A percentile compares a stretch with the other conserved stretches of the same genome.
These are phyloP conservation scores for Candida ovalis DNA, from an alignment of 805 yeast genomes.

Conservation along the genomic window DNA sequence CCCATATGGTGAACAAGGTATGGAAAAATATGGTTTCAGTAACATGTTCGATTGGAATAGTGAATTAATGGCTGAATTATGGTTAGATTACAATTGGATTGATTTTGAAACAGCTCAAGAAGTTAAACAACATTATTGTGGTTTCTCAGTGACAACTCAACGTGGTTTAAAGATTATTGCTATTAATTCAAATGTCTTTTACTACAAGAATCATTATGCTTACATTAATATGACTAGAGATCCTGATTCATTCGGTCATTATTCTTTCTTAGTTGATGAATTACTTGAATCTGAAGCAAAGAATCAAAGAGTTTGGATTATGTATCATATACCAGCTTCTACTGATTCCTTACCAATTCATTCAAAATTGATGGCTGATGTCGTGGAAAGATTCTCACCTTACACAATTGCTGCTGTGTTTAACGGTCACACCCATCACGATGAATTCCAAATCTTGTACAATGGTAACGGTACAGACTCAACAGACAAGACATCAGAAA, in stretches of 20 bases:
- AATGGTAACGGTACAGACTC: constrained; percentile 34
- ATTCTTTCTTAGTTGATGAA: constrained; percentile 59
- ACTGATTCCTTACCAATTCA: constrained; percentile 60
- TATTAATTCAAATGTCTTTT: constrained; percentile 65
- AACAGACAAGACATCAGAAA: constrained; percentile 35
- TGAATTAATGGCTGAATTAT: constrained; percentile 46
- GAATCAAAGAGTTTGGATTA: constrained; percentile 66
- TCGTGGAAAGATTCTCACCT: constrained; percentile 65
- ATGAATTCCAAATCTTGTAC: constrained; percentile 60
- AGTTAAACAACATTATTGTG: constrained; percentile 52
- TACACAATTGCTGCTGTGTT: constrained; percentile 64
- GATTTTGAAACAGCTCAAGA: constrained; percentile 31
- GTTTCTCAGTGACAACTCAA: constrained; percentile 52
- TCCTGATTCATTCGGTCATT: constrained; percentile 61
- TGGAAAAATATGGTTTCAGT: constrained; percentile 40
- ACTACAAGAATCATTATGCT: constrained; percentile 57
- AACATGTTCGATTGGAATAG: constrained; percentile 42
- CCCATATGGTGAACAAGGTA: constrained; percentile 70
- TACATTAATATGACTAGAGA: constrained; percentile 43
- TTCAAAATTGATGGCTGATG: constrained; percentile 49
- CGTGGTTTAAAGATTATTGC: constrained; percentile 58
- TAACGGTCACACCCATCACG: constrained; percentile 70
- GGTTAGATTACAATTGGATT: constrained; percentile 47
- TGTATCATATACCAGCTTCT: constrained; percentile 64
- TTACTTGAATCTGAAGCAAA: constrained; percentile 52